A percentile compares a stretch with the other conserved stretches of the same genome.
phyloP scores from a whole-genome alignment of 1,284 basidiomycete genomes.

The Ustilago lituana region DNA sequence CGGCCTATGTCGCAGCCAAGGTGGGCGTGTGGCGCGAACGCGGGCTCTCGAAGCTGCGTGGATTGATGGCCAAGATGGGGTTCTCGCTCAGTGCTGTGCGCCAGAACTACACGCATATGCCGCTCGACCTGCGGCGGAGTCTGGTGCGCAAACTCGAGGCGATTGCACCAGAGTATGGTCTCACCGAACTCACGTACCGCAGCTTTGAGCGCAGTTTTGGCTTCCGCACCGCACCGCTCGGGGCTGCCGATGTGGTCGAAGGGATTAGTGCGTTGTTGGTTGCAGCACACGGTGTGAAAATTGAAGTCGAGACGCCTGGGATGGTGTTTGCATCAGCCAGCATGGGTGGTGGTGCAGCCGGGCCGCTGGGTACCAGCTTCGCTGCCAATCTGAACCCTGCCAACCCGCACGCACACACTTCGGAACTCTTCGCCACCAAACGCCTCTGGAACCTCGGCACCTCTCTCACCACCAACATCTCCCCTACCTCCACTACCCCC shows the following conservation, averaged over 20 bases:
- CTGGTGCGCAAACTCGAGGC: slow-evolving; percentile 84
- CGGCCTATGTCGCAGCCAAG: slow-evolving; percentile 92
- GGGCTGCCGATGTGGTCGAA: slow-evolving; percentile 92
- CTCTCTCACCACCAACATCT: slow-evolving; percentile 16
- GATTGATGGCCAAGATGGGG: slow-evolving; percentile 97
- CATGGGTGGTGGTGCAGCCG: not conserved
- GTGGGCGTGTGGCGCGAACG: slow-evolving; percentile 95
- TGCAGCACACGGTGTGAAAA: slow-evolving; percentile 84
- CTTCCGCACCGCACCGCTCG: slow-evolving; percentile 84
- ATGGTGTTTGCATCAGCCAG: slow-evolving; percentile 42
- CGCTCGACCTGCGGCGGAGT: slow-evolving; percentile 87
- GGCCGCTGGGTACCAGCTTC: slow-evolving; percentile 21
- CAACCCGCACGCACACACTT: slow-evolving; percentile 18
- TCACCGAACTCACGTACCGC: slow-evolving; percentile 91
- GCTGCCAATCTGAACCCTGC: slow-evolving; percentile 28
- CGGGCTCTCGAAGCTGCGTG: slow-evolving; percentile 86
- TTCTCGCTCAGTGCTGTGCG: slow-evolving; percentile 93
- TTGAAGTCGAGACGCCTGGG: slow-evolving; percentile 76
- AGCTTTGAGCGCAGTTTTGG: slow-evolving; percentile 92
- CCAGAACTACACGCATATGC: slow-evolving; percentile 94
- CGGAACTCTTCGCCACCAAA: slow-evolving; percentile 53
- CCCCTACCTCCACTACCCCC: slow-evolving; percentile 7
- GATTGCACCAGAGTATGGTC: slow-evolving; percentile 93
- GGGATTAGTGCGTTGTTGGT: slow-evolving; percentile 87
- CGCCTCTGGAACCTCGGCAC: slow-evolving; percentile 49